Evolutionary conservation across 257 asterid species (phyloP).

Genomic region (Paulownia fortunei): DNA sequence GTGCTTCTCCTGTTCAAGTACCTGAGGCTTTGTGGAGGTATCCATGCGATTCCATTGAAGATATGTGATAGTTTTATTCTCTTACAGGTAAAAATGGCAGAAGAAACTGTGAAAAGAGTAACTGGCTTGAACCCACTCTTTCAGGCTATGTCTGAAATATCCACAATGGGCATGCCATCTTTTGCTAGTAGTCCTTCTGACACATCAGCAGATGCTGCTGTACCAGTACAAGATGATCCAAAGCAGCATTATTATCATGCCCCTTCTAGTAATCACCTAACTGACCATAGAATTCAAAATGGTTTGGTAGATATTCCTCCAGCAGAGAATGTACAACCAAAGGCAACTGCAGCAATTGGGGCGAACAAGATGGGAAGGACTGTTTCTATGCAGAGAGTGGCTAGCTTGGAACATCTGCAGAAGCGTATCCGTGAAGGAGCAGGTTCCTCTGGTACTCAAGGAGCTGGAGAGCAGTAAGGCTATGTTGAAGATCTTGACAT

Average conservation of each 20-base stretch:
- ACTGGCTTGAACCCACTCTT: slow-evolving; percentile 83
- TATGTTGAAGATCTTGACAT: slow-evolving; percentile 34
- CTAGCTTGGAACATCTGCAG: slow-evolving; percentile 94
- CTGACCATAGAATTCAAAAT: slow-evolving; percentile 50
- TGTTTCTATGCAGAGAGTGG: slow-evolving; percentile 82
- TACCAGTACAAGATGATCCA: slow-evolving; percentile 66
- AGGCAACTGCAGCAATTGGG: slow-evolving; percentile 41
- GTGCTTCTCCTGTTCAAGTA: not conserved
- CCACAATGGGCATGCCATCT: slow-evolving; percentile 65
- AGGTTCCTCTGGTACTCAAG: slow-evolving; percentile 45
- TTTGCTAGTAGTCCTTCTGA: slow-evolving; percentile 67
- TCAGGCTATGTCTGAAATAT: slow-evolving; percentile 84
- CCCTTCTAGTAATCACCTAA: slow-evolving; percentile 45
- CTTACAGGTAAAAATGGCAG: slow-evolving; percentile 92
- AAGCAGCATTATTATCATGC: slow-evolving; percentile 59
- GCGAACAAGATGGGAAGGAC: slow-evolving; percentile 59
- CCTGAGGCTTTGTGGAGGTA: not conserved
- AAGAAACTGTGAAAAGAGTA: slow-evolving; percentile 84
- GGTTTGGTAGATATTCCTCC: slow-evolving; percentile 48
- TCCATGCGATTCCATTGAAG: not conserved
- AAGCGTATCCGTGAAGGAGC: slow-evolving; percentile 70
- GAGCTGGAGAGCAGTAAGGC: no score
- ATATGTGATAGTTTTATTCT: not conserved
- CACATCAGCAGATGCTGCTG: slow-evolving; percentile 70
- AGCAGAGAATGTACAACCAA: slow-evolving; percentile 41